A percentile compares a stretch with the other conserved stretches of the same genome.
Conservation (phyloP, 1,284 basidiomycete species). For the Tremellales sp. region DNA sequence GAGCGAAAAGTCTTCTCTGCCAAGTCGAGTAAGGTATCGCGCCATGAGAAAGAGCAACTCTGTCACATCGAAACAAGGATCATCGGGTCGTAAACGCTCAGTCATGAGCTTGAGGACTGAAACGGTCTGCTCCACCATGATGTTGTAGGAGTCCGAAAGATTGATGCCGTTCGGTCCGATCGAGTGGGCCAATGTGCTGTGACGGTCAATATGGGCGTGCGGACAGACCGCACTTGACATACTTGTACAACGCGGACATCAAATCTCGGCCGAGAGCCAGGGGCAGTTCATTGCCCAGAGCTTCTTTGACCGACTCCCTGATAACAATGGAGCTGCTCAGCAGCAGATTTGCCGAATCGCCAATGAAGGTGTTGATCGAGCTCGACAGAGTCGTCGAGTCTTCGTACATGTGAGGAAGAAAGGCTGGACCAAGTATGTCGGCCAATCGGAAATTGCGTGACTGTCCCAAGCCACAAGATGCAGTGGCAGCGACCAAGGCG, state of each 20-base stretch:
- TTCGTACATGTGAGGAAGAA: slow-evolving; percentile 63
- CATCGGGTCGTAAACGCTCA: slow-evolving; percentile 62
- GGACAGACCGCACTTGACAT: slow-evolving; percentile 27
- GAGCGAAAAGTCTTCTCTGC: slow-evolving; percentile 53
- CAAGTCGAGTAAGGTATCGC: slow-evolving; percentile 62
- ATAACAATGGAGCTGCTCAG: slow-evolving; percentile 61
- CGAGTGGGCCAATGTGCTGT: slow-evolving; percentile 31
- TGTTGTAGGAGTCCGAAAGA: slow-evolving; percentile 57
- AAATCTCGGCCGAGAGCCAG: slow-evolving; percentile 63
- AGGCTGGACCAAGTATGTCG: slow-evolving; percentile 57
- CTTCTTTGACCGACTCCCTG: slow-evolving; percentile 71
- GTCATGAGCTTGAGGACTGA: slow-evolving; percentile 69
- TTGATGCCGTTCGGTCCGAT: slow-evolving; percentile 47
- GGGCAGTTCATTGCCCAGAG: slow-evolving; percentile 71
- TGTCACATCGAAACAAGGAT: slow-evolving; percentile 66
- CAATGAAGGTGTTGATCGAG: slow-evolving; percentile 60
- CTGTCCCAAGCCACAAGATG: slow-evolving; percentile 27
- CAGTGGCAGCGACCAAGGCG: slow-evolving; percentile 65
- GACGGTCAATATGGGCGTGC: not conserved
- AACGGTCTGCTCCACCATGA: slow-evolving; percentile 70
- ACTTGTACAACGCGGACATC: slow-evolving; percentile 70
- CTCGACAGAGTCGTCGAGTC: slow-evolving; percentile 58
- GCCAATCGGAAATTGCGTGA: slow-evolving; percentile 46
- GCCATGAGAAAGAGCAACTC: slow-evolving; percentile 62
- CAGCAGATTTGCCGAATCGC: slow-evolving; percentile 66